Percentiles rank a stretch among this genome's conserved stretches.
Conservation (phyloP, 768 basidiomycete species). For the Lentinula lateritia region DNA sequence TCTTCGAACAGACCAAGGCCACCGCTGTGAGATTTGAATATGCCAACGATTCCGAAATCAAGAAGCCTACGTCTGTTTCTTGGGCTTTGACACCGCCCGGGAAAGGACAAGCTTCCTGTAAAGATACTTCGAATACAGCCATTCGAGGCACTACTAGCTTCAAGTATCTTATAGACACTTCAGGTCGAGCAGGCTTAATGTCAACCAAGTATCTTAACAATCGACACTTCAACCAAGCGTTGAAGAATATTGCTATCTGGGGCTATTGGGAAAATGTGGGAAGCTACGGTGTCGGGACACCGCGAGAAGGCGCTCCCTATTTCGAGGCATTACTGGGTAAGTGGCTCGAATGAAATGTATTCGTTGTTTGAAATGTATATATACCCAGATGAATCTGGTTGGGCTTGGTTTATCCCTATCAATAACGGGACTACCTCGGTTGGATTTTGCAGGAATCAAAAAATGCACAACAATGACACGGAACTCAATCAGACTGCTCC, state of each 20-base stretch:
- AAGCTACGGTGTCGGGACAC: conserved; percentile 44
- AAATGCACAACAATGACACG: conserved; percentile 34
- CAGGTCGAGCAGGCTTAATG: conserved; percentile 65
- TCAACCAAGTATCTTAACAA: conserved; percentile 68
- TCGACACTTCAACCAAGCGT: conserved; percentile 57
- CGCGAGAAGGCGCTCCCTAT: conserved; percentile 56
- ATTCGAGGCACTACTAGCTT: conserved; percentile 50
- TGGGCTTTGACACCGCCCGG: conserved; percentile 38
- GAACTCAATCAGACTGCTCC: conserved; percentile 10
- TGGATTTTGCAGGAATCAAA: conserved; percentile 58
- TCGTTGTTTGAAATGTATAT: neutral
- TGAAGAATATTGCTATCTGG: conserved; percentile 76
- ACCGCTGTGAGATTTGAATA: conserved; percentile 35
- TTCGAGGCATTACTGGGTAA: conserved; percentile 68
- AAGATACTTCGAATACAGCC: conserved; percentile 21
- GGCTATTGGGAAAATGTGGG: conserved; percentile 63
- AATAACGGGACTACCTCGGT: conserved; percentile 59
- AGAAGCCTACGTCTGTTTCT: conserved; percentile 44
- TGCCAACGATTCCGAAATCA: conserved; percentile 10
- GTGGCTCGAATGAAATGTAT: neutral
- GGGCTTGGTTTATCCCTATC: conserved; percentile 70
- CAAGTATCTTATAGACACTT: conserved; percentile 67
- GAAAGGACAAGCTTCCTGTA: conserved; percentile 32
- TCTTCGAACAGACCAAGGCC: conserved; percentile 53
- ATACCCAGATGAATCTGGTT: conserved; percentile 61